Evolutionary conservation across 2,329 filamentous ascomycete genomes (phyloP), one percentile per base, ranked within the genome.

Genomic region (Epichloe brachyelytri): DNA sequence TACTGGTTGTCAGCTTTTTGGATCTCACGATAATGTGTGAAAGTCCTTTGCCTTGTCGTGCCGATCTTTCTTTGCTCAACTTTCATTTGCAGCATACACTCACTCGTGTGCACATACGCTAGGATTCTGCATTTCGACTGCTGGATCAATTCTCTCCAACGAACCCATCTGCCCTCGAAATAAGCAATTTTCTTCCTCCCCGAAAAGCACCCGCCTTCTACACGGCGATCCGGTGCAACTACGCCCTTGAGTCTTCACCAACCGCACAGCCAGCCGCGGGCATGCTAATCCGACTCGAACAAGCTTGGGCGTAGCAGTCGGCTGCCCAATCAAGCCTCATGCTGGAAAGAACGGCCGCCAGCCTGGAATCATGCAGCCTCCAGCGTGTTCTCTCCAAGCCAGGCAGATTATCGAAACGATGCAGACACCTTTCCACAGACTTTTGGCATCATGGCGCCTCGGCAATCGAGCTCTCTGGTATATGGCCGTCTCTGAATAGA

Each of bases 281-380:
- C 53, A 65, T 64, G 59, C 54, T 50, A 48, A 53, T 53, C 44
- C 37, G 30, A 53, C 37, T 49, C 19, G 40, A 43, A 43, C 6
- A 43, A 52, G 49, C 51, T 46, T 50, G 48, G 47, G 54, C 53
- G 33, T 58, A 60, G 57, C 49, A 51, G 43, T 51, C 41, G 46
- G 50, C 34, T 51, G 20, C 52, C 45, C 44, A 34, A 49, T 46
- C 49, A 51, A 53, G 53, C 50, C 69, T 67, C 64, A 78, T 80
- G 76, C 73, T 80, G 59, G 77, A 80, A 70, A 74, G 76, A 71
- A 77, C 76, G 51, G 74, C 75, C 40, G 71, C 72, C 54, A 71
- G 68, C 63, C 65, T 80, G 65, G 77, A 80, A 71, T 71, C 76
- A 64, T 74, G 74, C 68, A 70, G 69, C 57, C 67, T 79, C 62